phyloP scores from a whole-genome alignment of 2,329 filamentous ascomycete species.

The Ascochyta koolunga region DNA sequence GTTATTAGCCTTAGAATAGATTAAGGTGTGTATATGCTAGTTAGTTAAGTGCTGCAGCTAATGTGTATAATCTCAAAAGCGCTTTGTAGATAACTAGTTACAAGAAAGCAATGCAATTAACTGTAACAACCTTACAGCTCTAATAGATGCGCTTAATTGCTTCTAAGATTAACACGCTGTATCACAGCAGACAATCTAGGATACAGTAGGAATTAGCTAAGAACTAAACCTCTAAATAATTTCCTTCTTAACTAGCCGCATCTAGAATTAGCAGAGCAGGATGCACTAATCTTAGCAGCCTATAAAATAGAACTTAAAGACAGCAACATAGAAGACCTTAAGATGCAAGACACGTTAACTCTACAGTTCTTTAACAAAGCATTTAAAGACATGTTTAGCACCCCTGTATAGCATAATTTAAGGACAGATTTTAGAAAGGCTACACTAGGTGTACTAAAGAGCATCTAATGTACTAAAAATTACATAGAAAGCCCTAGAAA shows the following conservation, averaged over 20 bases:
- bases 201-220: background rate
- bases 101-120: background rate
- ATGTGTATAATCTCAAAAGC: background rate
- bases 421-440: background rate
- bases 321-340: no score
- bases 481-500: background rate
- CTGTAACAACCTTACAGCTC: background rate
- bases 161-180: background rate
- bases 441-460: background rate
- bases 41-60: background rate
- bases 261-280: background rate
- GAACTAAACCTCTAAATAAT: background rate
- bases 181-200: background rate
- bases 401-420: background rate
- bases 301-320: no score
- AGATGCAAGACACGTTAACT: background rate
- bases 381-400: background rate
- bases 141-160: background rate
- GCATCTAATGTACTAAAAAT: background rate
- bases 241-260: background rate
- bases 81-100: background rate
- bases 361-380: background rate
- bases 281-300: no score
- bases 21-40: background rate
- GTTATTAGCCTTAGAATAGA: background rate